Conservation (phyloP, 495 filamentous ascomycete species). For the Daldinia grandis region DNA sequence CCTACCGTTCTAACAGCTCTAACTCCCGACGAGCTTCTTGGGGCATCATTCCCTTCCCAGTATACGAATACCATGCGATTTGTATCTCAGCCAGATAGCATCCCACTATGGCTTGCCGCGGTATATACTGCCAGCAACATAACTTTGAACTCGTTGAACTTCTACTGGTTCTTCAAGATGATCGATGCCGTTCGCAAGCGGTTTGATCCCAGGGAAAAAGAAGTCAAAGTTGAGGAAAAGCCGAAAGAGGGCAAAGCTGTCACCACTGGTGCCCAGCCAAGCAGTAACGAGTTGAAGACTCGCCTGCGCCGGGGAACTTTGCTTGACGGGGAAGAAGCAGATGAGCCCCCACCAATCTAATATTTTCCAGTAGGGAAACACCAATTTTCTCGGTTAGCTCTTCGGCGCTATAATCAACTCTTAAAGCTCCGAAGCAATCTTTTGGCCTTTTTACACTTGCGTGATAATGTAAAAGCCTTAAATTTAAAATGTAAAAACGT, state of each 20-base stretch:
- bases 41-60: constrained; percentile 44
- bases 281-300: constrained; percentile 23
- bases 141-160: constrained; percentile 85
- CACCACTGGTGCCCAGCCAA: constrained; percentile 21
- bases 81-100: constrained; percentile 53
- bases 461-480: not conserved
- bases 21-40: constrained; percentile 42
- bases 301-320: constrained; percentile 42
- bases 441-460: not conserved
- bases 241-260: constrained; percentile 15
- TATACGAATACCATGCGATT: constrained; percentile 57
- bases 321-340: constrained; percentile 45
- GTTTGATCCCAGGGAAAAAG: constrained; percentile 69
- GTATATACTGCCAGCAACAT: constrained; percentile 82
- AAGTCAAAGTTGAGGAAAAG: constrained; percentile 35
- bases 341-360: constrained; percentile 45
- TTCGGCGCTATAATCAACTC: not conserved
- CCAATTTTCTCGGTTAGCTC: not conserved
- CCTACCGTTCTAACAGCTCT: constrained; percentile 46
- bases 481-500: not conserved
- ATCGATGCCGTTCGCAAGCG: constrained; percentile 88
- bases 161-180: constrained; percentile 98
- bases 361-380: not conserved
- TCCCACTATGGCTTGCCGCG: constrained; percentile 83
- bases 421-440: not conserved